Percentiles rank a stretch among this genome's conserved stretches.
Conservation (phyloP, 2,329 filamentous ascomycete species). For the Xylariaceae sp. region DNA sequence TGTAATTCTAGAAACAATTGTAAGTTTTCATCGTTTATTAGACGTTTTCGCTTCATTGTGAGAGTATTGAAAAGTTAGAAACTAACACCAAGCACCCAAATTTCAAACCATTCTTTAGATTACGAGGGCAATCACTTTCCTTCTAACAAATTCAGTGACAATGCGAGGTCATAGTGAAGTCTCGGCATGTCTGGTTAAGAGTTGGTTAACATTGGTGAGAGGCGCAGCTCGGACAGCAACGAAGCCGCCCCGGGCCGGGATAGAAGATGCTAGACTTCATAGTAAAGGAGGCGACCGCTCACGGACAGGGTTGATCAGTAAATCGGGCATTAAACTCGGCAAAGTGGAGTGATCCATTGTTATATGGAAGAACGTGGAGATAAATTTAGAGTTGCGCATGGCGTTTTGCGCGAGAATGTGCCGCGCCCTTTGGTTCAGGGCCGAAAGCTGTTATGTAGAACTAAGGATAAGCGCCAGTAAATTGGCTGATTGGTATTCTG, state of each 20-base stretch:
- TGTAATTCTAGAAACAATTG: no score
- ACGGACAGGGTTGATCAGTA: no score
- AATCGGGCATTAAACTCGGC: no score
- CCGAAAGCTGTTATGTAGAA: not conserved
- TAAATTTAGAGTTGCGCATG: constrained; percentile 20
- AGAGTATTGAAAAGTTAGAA: no score
- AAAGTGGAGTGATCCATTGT: not conserved
- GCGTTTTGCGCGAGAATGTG: not conserved
- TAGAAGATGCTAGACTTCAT: not conserved
- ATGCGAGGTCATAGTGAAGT: no score
- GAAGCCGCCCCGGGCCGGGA: not conserved
- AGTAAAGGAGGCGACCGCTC: not conserved
- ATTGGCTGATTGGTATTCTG: not conserved
- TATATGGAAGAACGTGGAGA: constrained; percentile 3
- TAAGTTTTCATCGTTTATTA: no score
- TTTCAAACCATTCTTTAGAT: no score
- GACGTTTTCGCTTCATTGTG: no score
- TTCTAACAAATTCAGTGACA: no score
- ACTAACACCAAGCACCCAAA: no score
- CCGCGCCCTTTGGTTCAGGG: not conserved
- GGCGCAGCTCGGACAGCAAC: not conserved
- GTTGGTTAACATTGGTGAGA: not conserved
- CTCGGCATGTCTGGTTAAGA: not conserved
- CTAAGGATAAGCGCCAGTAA: not conserved
- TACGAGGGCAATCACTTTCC: no score